These are phyloP conservation scores for Podochytrium sp. DNA, from an alignment of 192 early-diverging fungal genomes.

Conservation along the genomic window DNA sequence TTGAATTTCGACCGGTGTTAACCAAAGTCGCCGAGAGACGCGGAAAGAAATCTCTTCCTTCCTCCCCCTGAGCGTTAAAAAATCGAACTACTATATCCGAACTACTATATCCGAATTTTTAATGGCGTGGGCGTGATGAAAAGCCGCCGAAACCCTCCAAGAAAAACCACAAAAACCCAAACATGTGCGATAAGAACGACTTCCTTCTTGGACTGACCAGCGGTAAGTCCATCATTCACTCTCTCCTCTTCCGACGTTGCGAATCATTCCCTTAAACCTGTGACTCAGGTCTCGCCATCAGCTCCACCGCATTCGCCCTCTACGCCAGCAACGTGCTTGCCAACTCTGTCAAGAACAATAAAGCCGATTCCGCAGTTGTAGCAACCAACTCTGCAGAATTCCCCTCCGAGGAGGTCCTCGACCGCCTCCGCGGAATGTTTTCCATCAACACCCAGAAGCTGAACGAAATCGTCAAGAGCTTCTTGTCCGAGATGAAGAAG, in stretches of 20 bases:
- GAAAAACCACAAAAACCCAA: background rate
- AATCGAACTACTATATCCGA: no score
- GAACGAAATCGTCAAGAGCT: conserved; percentile 33
- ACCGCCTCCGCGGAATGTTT: conserved; percentile 22
- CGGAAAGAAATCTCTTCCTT: no score
- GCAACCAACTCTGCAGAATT: no score
- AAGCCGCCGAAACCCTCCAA: no score
- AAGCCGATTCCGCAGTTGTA: no score
- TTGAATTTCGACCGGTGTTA: no score
- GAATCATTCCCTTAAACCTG: background rate
- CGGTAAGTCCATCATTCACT: no score
- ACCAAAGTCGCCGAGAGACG: no score
- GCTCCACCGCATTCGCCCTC: conserved; percentile 31
- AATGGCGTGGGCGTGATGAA: no score
- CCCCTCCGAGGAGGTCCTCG: conserved; percentile 30
- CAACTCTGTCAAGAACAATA: background rate
- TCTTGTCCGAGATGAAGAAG: conserved; percentile 44
- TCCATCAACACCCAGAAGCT: conserved; percentile 29
- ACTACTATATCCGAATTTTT: no score
- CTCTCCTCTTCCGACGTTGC: no score
- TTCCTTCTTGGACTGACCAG: conserved; percentile 49
- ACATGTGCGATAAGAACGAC: background rate
- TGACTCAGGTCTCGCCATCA: conserved; percentile 29
- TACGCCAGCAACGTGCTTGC: conserved; percentile 2
- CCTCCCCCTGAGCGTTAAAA: no score